phyloP scores from a whole-genome alignment of 306 rosid species.

The Begonia fuchsioides region DNA sequence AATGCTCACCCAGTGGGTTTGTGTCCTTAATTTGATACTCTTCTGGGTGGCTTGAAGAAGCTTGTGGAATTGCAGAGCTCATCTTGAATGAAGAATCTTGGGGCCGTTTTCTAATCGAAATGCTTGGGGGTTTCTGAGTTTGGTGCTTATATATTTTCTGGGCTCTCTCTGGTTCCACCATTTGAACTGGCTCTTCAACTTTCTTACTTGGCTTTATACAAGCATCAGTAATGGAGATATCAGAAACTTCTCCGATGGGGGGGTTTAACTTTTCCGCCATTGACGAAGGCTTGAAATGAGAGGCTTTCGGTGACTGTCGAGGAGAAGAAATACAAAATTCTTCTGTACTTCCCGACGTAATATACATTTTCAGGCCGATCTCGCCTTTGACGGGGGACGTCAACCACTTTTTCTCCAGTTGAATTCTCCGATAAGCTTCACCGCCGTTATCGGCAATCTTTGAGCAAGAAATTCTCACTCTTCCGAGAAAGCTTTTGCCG shows the following conservation, averaged over 20 bases:
- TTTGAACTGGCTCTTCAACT: slow-evolving; percentile 14
- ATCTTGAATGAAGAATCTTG: slow-evolving; percentile 31
- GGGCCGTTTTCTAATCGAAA: slow-evolving; percentile 36
- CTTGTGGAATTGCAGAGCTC: slow-evolving; percentile 24
- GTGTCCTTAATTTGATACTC: slow-evolving; percentile 59
- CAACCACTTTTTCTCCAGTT: slow-evolving; percentile 38
- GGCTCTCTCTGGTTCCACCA: slow-evolving; percentile 4
- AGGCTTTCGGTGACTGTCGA: slow-evolving; percentile 13
- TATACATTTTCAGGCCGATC: slow-evolving; percentile 52
- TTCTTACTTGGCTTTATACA: slow-evolving; percentile 14
- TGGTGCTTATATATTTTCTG: slow-evolving; percentile 29
- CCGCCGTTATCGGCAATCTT: slow-evolving; percentile 47
- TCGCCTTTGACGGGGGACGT: slow-evolving; percentile 56
- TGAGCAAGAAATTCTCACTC: slow-evolving; percentile 52
- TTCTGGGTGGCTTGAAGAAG: slow-evolving; percentile 21
- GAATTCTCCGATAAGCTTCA: slow-evolving; percentile 46
- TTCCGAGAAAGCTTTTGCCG: slow-evolving; percentile 35
- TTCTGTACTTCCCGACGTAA: slow-evolving; percentile 13
- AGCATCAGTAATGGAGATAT: too few species aligned
- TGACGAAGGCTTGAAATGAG: slow-evolving; percentile 15
- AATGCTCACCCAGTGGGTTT: slow-evolving; percentile 64
- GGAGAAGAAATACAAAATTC: slow-evolving; percentile 5
- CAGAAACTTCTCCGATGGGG: neutral
- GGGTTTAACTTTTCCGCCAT: slow-evolving; percentile 10
- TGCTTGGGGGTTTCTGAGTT: slow-evolving; percentile 29